A percentile compares a stretch with the other conserved stretches of the same genome.
Conservation (phyloP, 129 eudicot genomes). For the Cynara cardunculus region DNA sequence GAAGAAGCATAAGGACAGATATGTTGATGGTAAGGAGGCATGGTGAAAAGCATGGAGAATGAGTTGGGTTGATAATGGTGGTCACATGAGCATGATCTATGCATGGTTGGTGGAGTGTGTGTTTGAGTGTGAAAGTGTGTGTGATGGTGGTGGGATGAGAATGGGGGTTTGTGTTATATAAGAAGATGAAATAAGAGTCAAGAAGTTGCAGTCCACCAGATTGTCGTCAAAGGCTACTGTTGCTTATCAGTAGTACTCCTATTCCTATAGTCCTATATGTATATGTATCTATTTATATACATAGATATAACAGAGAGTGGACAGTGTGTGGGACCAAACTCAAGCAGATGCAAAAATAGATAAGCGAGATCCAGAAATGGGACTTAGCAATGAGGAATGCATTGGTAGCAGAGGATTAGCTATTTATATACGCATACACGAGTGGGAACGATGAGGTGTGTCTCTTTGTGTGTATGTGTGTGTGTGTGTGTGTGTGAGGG, state of each 20-base stretch:
- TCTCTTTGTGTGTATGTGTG: neutral
- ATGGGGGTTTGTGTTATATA: neutral
- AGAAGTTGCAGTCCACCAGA: constrained; percentile 44
- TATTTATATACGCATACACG: constrained; percentile 30
- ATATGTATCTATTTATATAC: neutral
- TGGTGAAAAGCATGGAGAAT: constrained; percentile 50
- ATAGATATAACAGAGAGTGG: constrained; percentile 4
- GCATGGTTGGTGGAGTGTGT: constrained; percentile 14
- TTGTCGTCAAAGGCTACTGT: constrained; percentile 47
- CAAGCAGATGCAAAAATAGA: constrained; percentile 23
- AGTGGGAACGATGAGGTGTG: constrained; percentile 8
- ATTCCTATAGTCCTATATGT: constrained; percentile 5
- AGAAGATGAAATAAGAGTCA: constrained; percentile 68
- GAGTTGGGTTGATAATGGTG: constrained; percentile 26
- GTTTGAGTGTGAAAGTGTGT: neutral
- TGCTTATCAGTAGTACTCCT: constrained; percentile 15
- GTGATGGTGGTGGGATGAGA: neutral
- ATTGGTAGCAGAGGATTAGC: constrained; percentile 23
- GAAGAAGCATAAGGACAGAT: constrained; percentile 30
- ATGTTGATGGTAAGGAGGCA: constrained; percentile 39
- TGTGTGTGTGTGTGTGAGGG: neutral
- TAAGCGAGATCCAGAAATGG: constrained; percentile 25
- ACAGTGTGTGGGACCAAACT: constrained; percentile 26
- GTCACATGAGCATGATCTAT: constrained; percentile 36
- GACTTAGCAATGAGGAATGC: constrained; percentile 20